Base-by-base conservation (phyloP, 257 asterid species). In the Penstemon newberryi region DNA sequence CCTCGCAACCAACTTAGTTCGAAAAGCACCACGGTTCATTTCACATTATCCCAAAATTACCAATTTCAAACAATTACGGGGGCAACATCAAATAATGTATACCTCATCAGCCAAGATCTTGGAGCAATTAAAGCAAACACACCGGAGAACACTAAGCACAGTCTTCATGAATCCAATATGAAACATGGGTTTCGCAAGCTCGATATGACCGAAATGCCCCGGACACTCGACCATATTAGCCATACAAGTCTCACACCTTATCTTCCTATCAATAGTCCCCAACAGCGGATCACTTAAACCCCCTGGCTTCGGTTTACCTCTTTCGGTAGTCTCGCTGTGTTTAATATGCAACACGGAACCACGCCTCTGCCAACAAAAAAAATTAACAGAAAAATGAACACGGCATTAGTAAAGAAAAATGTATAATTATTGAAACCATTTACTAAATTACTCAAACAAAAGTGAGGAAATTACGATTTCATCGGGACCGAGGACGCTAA, bases 161-260 rank as follows among this genome's bases (percentile, higher is more conserved):
- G 91, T 84, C 82, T 94, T 94, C 79, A 94, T 83, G 73, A 94
- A 94, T 4, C 99, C 99, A 50, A 94, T 87, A 66, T 94, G 99
- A 80, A 80, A 94, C 99, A 94, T 94, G 13, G 99, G 99, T 49
- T 94, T 94, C 0, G 97, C 99, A 1, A 94, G 93, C 89, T 94
- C 99, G 5, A 94, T 95, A 70, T 94, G 99, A 6, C 97, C 99
- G 19, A 94, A 94, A 69, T 94, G 99, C 39, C 99, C 99, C 5
- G 99, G 95, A 58, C 99, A 94, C 78, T 94, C 99, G 0, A 97
- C 99, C 99, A 94, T 94, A 63, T 76, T 91, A 2, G 96, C 88
- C 97, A 91, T 94, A 82, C 99, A 94, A 7, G 99, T 94, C 78
- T 94, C 99, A 18, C 99, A 94, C 84, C 91, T 94, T 86, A 86